Conservation (phyloP, 139 green algal genomes). For the Nannochloris sp. region DNA sequence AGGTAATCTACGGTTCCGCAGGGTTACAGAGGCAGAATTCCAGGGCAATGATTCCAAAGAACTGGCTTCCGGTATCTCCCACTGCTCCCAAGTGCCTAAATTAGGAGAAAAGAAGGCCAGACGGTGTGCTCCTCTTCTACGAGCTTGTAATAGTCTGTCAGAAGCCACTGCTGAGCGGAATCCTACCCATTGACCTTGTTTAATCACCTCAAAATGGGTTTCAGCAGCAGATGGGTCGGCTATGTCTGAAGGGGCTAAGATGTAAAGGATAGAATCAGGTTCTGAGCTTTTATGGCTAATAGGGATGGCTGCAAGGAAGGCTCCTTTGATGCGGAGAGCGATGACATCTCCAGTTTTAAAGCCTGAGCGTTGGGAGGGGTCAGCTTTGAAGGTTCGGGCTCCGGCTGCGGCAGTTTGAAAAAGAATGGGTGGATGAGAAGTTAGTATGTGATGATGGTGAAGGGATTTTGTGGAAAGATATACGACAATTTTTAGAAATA, state of each 20-base stretch:
- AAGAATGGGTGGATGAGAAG: too few relatives aligned
- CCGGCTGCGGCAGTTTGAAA: constrained; percentile 9
- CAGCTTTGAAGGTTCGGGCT: constrained; percentile 2
- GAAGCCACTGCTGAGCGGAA: constrained; percentile 43
- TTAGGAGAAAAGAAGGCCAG: constrained; percentile 65
- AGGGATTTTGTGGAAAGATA: too few relatives aligned
- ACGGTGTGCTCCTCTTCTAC: constrained; percentile 34
- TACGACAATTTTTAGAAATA: too few relatives aligned
- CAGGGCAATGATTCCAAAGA: constrained; percentile 20
- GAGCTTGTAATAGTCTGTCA: constrained; percentile 61
- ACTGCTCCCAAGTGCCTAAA: constrained; percentile 69
- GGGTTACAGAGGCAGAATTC: constrained; percentile 19
- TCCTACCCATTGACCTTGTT: constrained; percentile 44
- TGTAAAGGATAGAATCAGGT: background rate
- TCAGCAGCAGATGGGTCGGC: background rate
- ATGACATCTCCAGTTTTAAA: constrained; percentile 32
- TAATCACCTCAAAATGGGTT: constrained; percentile 22
- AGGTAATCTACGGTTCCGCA: constrained; percentile 45
- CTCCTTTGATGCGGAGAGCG: constrained; percentile 9
- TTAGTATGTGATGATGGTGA: background rate
- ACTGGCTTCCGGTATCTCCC: constrained; percentile 34
- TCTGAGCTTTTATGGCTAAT: background rate
- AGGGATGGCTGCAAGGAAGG: background rate
- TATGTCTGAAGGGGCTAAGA: background rate
- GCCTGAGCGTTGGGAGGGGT: constrained; percentile 5